Evolutionary conservation across 768 basidiomycete genomes (phyloP).

Genomic region (Pseudohyphozyma bogoriensis): DNA sequence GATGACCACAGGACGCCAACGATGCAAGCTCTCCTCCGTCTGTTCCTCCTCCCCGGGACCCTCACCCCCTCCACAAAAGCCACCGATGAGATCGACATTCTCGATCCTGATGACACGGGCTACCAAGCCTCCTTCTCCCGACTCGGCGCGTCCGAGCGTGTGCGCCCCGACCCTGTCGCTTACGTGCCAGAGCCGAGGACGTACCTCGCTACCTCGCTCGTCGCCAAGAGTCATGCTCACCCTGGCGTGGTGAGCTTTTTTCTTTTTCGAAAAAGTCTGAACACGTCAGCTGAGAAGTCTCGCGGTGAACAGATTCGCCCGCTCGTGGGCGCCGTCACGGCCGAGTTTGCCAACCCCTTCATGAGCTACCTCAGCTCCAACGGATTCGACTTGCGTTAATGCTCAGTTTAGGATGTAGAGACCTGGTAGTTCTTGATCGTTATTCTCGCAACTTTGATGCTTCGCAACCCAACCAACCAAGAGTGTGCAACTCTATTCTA

Average conservation of each 20-base stretch:
- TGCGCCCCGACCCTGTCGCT: slow-evolving; percentile 46
- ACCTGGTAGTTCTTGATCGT: no score
- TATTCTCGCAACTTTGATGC: no score
- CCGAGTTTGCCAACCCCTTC: slow-evolving; percentile 24
- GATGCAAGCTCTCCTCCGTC: slow-evolving; percentile 60
- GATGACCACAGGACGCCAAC: slow-evolving; percentile 52
- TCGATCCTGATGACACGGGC: slow-evolving; percentile 86
- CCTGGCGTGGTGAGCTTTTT: slow-evolving; percentile 27
- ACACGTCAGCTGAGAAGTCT: not conserved
- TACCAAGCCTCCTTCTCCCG: slow-evolving; percentile 92
- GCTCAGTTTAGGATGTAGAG: no score
- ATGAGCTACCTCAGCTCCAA: slow-evolving; percentile 17
- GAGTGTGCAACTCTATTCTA: no score
- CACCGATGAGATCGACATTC: slow-evolving; percentile 48
- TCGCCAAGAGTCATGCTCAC: slow-evolving; percentile 8
- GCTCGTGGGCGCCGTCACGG: slow-evolving; percentile 17
- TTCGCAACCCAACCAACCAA: no score
- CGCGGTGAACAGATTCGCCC: slow-evolving; percentile 8
- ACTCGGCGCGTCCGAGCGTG: slow-evolving; percentile 64
- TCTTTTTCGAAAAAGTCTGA: not conserved
- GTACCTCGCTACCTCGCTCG: slow-evolving; percentile 23
- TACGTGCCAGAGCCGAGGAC: slow-evolving; percentile 37
- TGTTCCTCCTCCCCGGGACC: slow-evolving; percentile 69
- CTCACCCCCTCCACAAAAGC: slow-evolving; percentile 39
- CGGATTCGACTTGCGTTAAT: slow-evolving; percentile 7